Evolutionary conservation across 2,329 filamentous ascomycete genomes (phyloP).

Genomic region (Grosmannia huntii): DNA sequence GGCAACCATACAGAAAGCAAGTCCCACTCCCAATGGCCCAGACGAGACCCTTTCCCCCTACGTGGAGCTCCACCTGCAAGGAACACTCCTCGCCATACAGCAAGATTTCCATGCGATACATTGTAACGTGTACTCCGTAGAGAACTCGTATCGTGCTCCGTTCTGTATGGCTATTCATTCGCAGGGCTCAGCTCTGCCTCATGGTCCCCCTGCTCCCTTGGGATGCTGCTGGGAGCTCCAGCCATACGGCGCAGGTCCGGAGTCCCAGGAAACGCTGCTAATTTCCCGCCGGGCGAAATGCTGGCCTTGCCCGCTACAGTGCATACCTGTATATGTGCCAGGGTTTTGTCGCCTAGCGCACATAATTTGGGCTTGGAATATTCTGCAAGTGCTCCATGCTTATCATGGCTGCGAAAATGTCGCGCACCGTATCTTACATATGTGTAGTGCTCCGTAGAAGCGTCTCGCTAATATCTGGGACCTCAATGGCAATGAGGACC

Average conservation of each 20-base stretch:
- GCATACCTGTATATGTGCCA: background rate
- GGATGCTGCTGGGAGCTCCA: background rate
- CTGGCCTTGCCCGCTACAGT: background rate
- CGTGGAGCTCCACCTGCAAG: background rate
- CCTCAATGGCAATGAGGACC: no score
- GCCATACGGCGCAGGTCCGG: background rate
- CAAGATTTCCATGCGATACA: no score
- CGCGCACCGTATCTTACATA: no score
- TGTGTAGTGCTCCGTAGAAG: no score
- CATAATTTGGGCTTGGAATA: background rate
- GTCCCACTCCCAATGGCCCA: background rate
- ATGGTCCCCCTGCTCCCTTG: background rate
- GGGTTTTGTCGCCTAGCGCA: background rate
- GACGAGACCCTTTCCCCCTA: background rate
- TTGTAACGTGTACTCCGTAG: no score
- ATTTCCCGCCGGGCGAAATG: background rate
- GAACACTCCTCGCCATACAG: background rate
- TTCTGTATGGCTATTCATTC: background rate
- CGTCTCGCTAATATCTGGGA: no score
- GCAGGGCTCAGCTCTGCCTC: background rate
- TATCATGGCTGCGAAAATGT: no score
- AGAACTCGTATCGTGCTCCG: no score
- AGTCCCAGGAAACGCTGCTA: background rate
- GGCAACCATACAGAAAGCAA: background rate
- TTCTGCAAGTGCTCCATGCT: background rate